phyloP scores from a whole-genome alignment of 495 filamentous ascomycete genomes.

The Aspergillus leporis region DNA sequence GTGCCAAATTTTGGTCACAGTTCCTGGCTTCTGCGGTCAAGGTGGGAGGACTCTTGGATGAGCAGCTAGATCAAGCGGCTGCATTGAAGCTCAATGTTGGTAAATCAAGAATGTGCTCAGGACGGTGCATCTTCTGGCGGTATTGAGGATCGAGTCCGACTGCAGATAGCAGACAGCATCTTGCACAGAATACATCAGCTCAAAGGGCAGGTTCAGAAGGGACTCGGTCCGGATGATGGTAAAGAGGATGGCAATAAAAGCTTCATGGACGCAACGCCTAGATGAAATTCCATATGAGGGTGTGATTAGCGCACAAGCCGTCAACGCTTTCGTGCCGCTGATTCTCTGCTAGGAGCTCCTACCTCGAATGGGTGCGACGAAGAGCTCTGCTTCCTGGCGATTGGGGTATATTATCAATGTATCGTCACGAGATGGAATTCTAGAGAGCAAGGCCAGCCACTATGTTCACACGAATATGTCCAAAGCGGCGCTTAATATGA shows the following conservation, averaged over 20 bases:
- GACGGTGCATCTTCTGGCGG: conserved; percentile 36
- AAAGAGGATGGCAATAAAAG: conserved; percentile 17
- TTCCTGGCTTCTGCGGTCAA: conserved; percentile 22
- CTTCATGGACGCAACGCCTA: conserved; percentile 47
- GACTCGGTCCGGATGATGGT: conserved; percentile 4
- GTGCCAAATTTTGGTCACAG: conserved; percentile 30
- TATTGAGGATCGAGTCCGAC: conserved; percentile 14
- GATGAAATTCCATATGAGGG: conserved; percentile 51
- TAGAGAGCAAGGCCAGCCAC: conserved; percentile 31
- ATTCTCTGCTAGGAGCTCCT: conserved; percentile 49
- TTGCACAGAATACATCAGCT: too few relatives aligned
- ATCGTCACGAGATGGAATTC: conserved; percentile 47
- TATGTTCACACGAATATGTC: conserved; percentile 53
- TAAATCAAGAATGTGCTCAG: conserved; percentile 57
- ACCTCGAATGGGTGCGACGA: conserved; percentile 34
- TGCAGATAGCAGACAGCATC: neutral
- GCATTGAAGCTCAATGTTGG: conserved; percentile 28
- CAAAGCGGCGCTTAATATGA: conserved; percentile 54
- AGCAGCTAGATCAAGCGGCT: conserved; percentile 32
- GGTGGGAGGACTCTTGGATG: conserved; percentile 22
- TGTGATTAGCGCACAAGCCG: conserved; percentile 44
- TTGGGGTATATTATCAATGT: conserved; percentile 47
- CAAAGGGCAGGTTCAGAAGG: conserved; percentile 12
- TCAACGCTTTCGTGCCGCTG: conserved; percentile 50
- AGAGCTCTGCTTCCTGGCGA: conserved; percentile 9